Conservation (phyloP, 148 eudicot species). For the Rhododendron ovatum region DNA sequence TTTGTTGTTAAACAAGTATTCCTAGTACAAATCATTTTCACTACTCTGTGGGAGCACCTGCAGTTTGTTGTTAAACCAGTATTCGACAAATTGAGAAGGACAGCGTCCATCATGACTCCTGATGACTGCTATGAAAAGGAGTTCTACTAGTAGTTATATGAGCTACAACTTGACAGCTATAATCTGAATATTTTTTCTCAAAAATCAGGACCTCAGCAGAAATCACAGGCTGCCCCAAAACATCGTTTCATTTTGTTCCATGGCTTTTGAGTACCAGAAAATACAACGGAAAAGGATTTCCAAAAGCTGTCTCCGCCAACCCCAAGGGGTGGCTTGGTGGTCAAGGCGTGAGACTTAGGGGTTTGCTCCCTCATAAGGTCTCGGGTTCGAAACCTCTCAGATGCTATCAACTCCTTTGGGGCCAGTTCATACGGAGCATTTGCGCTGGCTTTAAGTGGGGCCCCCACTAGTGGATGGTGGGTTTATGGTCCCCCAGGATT, state of each 20-base stretch:
- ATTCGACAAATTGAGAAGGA: neutral
- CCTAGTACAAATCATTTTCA: neutral
- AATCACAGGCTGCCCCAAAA: neutral
- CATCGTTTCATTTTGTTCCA: neutral
- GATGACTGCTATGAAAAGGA: neutral
- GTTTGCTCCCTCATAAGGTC: no score
- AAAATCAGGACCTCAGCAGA: neutral
- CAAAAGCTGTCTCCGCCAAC: neutral
- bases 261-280: neutral
- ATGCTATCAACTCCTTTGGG: no score
- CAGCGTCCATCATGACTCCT: neutral
- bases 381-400: no score
- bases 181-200: neutral
- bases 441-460: no score
- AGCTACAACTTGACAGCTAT: neutral
- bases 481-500: no score
- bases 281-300: neutral
- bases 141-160: neutral
- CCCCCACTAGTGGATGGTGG: no score
- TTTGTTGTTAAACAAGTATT: neutral
- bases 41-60: neutral
- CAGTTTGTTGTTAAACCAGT: neutral
- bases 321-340: no score
- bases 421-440: no score
- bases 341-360: no score